Evolutionary conservation across 1,139 yeast species (phyloP), one percentile per base, ranked within the genome.

Genomic region (Magnusiomyces fungicola): DNA sequence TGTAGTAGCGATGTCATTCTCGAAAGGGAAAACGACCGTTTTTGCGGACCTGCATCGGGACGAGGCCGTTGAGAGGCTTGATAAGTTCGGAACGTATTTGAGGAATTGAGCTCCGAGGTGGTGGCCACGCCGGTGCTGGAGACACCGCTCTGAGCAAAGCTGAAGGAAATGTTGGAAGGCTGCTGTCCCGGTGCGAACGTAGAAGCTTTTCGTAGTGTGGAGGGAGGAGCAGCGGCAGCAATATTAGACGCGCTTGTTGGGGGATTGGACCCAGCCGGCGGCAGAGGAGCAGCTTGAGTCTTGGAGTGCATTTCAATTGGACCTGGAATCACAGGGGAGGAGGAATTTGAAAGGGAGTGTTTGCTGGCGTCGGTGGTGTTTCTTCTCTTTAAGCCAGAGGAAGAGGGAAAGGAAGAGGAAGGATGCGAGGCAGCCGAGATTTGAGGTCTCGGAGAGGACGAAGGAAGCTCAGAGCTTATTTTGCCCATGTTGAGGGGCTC

Each of bases 21-120:
- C n/a, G 53, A 51, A 3, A 51, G 27, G 3, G 51, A 48, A 25
- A 51, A 48, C 9, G 53, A 46, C n/a, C 53, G 30, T 21, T 47
- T 37, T 6, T 45, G 37, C 2, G 29, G 32, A 18, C 36, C 29
- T 14, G 40, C 22, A 5, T 29, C 23, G 9, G 53, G 34, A 25
- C 44, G 50, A 18, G 53, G 53, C 4, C 53, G 48, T 23, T 48
- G 51, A 18, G 47, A 43, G 23, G 51, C 49, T 14, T 48, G 50
- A 29, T 51, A 51, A 16, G 45, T 32, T 14, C 47, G 45, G 18
- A 51, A 41, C n/a, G 42, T 48, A n/a, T 50, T 24, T 3, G 51
- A 47, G 22, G 25, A 14, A 14, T 41, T 44, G 14, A 51, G 42
- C 23, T 51, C 53, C 16, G 50, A 43, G 7, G 51, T 30, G 30